A percentile compares a stretch with the other conserved stretches of the same genome.
Conservation (phyloP, 2,329 filamentous ascomycete species). For the Botryotinia globosa region DNA sequence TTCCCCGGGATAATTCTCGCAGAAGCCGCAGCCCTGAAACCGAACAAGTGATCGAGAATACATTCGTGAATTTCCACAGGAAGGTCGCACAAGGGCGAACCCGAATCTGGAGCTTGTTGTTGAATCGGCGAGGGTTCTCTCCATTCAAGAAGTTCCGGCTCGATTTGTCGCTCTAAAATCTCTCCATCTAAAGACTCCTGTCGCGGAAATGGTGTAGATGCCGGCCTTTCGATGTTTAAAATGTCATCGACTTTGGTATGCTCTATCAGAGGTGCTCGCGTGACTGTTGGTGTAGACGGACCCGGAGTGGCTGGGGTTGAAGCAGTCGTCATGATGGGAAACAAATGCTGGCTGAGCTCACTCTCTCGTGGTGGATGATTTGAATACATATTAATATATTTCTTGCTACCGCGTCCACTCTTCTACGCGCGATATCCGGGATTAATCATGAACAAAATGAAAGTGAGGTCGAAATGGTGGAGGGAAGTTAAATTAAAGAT, state of each 20-base stretch:
- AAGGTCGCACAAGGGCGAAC: conserved; percentile 43
- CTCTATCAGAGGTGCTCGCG: conserved; percentile 28
- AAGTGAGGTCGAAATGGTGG: conserved; percentile 4
- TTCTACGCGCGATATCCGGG: conserved; percentile 6
- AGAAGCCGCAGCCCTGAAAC: conserved; percentile 62
- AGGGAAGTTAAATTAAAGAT: background rate
- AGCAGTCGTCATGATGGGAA: conserved; percentile 35
- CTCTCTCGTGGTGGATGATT: conserved; percentile 22
- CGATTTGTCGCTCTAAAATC: conserved; percentile 28
- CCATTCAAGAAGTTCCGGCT: background rate
- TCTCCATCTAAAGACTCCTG: conserved; percentile 34
- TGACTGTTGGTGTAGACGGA: conserved; percentile 37
- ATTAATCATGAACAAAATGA: conserved; percentile 13
- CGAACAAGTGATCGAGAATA: conserved; percentile 69
- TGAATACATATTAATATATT: conserved; percentile 3
- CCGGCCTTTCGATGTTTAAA: conserved; percentile 35
- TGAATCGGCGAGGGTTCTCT: conserved; percentile 9
- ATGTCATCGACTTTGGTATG: conserved; percentile 33
- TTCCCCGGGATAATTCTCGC: conserved; percentile 54
- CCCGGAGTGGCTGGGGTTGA: conserved; percentile 37
- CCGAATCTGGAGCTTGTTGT: conserved; percentile 3
- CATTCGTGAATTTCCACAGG: conserved; percentile 71
- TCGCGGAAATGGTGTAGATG: conserved; percentile 38
- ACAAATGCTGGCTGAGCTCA: conserved; percentile 28
- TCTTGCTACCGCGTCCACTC: background rate